Evolutionary conservation across 495 filamentous ascomycete genomes (phyloP).

Genomic region (Lepraria neglecta): DNA sequence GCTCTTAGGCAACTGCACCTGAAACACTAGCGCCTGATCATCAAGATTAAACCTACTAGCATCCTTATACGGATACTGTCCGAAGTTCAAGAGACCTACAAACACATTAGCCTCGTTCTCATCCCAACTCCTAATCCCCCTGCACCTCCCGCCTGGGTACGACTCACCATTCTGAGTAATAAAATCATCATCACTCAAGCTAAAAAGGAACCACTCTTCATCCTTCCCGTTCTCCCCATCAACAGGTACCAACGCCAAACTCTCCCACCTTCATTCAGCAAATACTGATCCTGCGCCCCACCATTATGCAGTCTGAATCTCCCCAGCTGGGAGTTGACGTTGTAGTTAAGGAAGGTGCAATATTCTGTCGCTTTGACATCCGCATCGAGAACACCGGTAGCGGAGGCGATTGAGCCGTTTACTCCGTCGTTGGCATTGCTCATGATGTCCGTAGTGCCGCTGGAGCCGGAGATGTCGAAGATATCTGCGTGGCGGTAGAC

Average conservation of each 20-base stretch:
- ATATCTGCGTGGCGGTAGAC: constrained; percentile 70
- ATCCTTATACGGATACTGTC: constrained; percentile 55
- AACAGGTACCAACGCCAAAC: constrained; percentile 58
- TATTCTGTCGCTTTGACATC: constrained; percentile 57
- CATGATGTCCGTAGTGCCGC: constrained; percentile 59
- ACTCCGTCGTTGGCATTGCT: constrained; percentile 43
- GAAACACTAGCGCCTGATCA: constrained; percentile 67
- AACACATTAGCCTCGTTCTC: constrained; percentile 9
- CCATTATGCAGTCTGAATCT: constrained; percentile 68
- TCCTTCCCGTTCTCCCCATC: constrained; percentile 37
- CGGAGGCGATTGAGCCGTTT: constrained; percentile 46
- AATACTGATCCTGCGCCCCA: constrained; percentile 43
- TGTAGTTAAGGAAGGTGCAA: constrained; percentile 68
- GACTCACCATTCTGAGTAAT: constrained; percentile 64
- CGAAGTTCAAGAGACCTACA: constrained; percentile 56
- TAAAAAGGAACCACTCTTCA: constrained; percentile 62
- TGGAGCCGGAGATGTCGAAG: constrained; percentile 51
- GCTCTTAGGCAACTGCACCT: constrained; percentile 50
- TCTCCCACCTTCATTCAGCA: constrained; percentile 85
- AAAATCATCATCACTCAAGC: constrained; percentile 72
- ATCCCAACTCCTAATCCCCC: neutral
- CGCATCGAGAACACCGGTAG: constrained; percentile 48
- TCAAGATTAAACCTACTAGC: constrained; percentile 57
- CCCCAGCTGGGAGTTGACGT: constrained; percentile 59
- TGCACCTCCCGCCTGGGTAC: constrained; percentile 17